A percentile compares a stretch with the other conserved stretches of the same genome.
These are phyloP conservation scores for Amylostereum chailletii DNA, from an alignment of 1,284 basidiomycete species.

Conservation along the genomic window DNA sequence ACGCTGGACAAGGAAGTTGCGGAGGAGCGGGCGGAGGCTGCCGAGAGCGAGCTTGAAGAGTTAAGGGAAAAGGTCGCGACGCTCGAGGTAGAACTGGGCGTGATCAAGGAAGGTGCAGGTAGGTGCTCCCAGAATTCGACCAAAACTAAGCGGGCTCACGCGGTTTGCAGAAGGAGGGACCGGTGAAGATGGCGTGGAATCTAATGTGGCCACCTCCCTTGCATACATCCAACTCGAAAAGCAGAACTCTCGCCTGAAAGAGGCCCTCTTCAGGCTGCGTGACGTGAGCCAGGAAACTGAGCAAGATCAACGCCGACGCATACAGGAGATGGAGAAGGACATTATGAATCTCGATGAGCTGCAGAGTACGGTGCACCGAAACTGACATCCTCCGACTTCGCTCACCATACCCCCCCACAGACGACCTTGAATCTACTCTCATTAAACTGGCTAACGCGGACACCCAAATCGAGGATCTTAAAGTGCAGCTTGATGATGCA, in stretches of 20 bases:
- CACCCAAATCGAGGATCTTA: constrained; percentile 88
- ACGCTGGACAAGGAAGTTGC: constrained; percentile 97
- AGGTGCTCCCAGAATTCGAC: constrained; percentile 11
- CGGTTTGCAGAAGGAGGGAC: constrained; percentile 12
- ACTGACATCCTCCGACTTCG: neutral
- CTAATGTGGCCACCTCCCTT: constrained; percentile 53
- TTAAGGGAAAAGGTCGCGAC: constrained; percentile 75
- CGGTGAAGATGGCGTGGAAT: constrained; percentile 32
- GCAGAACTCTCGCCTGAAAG: constrained; percentile 92
- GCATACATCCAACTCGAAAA: constrained; percentile 92
- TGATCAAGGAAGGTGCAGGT: constrained; percentile 54
- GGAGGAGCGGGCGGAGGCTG: constrained; percentile 84
- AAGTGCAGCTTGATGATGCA: constrained; percentile 91
- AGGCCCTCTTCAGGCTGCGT: constrained; percentile 87
- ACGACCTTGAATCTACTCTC: constrained; percentile 70
- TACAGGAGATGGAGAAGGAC: constrained; percentile 88
- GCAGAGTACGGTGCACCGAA: constrained; percentile 38
- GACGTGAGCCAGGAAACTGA: constrained; percentile 88
- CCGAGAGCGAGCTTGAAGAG: constrained; percentile 71
- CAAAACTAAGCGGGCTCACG: neutral
- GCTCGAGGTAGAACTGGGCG: constrained; percentile 77
- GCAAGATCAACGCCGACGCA: constrained; percentile 72
- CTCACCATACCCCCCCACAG: constrained; percentile 27
- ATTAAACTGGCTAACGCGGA: constrained; percentile 83
- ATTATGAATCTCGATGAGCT: constrained; percentile 61